Conservation (phyloP, 1,284 basidiomycete genomes). For the Somion occarium region DNA sequence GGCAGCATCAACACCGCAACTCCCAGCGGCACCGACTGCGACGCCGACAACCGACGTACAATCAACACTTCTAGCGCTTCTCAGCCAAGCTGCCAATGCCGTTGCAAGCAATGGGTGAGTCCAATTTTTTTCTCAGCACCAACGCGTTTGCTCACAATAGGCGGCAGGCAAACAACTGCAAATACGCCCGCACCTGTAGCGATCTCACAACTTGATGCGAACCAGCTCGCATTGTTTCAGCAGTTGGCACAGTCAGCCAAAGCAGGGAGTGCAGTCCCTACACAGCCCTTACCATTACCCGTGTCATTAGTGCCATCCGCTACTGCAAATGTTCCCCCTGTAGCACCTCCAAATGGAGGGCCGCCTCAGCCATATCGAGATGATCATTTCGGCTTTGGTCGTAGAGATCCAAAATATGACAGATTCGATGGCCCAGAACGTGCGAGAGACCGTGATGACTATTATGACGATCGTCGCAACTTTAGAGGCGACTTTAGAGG, state of each 20-base stretch:
- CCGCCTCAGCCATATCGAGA: conserved; percentile 38
- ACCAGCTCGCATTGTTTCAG: conserved; percentile 66
- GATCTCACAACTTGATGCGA: conserved; percentile 40
- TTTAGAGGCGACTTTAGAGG: conserved; percentile 42
- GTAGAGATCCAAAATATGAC: conserved; percentile 41
- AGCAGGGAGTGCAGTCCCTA: conserved; percentile 30
- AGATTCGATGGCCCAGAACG: conserved; percentile 46
- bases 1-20: conserved; percentile 24
- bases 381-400: conserved; percentile 36
- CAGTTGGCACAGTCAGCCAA: conserved; percentile 63
- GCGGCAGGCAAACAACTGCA: conserved; percentile 57
- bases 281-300: conserved; percentile 26
- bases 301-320: conserved; percentile 29
- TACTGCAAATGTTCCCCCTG: conserved; percentile 25
- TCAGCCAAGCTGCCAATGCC: conserved; percentile 53
- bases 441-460: conserved; percentile 35
- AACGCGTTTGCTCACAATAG: conserved; percentile 10
- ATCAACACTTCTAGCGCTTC: conserved; percentile 59
- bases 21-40: conserved; percentile 20
- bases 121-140: conserved; percentile 2
- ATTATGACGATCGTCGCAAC: conserved; percentile 40
- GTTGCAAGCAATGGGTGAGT: conserved; percentile 25
- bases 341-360: conserved; percentile 27
- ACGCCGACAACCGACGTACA: conserved; percentile 40
- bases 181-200: conserved; percentile 36